Evolutionary conservation across 768 basidiomycete genomes (phyloP).

Genomic region (Lanmaoa pseudosensibilis): DNA sequence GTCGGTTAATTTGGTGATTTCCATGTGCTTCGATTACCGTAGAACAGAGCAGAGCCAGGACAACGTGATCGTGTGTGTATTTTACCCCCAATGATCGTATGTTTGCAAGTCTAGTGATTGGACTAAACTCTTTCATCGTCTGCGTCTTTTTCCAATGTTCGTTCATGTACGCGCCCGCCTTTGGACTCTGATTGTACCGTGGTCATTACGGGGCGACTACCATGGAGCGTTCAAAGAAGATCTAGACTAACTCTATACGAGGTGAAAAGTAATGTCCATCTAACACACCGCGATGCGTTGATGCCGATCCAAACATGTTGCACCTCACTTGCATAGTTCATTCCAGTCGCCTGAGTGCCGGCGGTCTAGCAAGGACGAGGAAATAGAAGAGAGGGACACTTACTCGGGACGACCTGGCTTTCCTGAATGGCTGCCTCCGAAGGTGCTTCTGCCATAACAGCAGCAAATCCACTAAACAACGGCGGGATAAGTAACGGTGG

Average conservation of each 20-base stretch:
- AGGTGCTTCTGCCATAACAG: slow-evolving; percentile 22
- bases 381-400: neutral
- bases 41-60: slow-evolving; percentile 13
- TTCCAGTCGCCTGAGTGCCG: slow-evolving; percentile 9
- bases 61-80: slow-evolving; percentile 19
- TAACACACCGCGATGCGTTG: neutral
- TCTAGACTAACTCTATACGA: neutral
- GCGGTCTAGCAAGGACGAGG: neutral
- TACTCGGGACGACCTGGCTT: slow-evolving; percentile 17
- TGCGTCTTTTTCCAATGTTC: neutral
- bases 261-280: neutral
- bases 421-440: slow-evolving; percentile 13
- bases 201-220: neutral
- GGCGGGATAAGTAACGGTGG: neutral
- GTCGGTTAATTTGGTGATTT: slow-evolving; percentile 41
- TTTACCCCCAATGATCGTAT: slow-evolving; percentile 9
- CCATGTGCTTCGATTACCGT: neutral
- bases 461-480: slow-evolving; percentile 20
- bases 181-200: neutral
- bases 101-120: slow-evolving; percentile 3
- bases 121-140: neutral
- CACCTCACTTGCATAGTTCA: slow-evolving; percentile 12
- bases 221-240: neutral
- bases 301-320: neutral
- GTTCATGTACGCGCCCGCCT: neutral